Evolutionary conservation across 2,329 filamentous ascomycete species (phyloP).

Genomic region (Pseudovirgaria hyperparasitica): DNA sequence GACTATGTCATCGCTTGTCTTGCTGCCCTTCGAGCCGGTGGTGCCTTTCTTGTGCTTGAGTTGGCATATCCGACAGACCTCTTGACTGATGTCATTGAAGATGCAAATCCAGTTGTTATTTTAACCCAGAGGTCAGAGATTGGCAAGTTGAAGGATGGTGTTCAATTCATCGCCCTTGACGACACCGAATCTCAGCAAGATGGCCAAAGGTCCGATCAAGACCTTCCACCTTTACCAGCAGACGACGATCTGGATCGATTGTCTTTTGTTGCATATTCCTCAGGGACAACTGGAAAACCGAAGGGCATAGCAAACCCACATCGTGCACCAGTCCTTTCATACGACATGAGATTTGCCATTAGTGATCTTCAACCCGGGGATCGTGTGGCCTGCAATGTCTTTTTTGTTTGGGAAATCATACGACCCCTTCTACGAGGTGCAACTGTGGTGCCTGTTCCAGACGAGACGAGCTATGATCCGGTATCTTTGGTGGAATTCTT

Average conservation of each 20-base stretch:
- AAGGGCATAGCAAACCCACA: constrained; percentile 75
- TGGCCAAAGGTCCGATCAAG: constrained; percentile 27
- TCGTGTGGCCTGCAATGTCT: constrained; percentile 76
- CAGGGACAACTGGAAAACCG: constrained; percentile 65
- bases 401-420: constrained; percentile 77
- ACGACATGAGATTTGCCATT: constrained; percentile 57
- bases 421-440: constrained; percentile 64
- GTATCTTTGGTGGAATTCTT: constrained; percentile 60
- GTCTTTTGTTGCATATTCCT: constrained; percentile 71
- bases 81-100: constrained; percentile 63
- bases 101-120: constrained; percentile 58
- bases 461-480: constrained; percentile 67
- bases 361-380: constrained; percentile 60
- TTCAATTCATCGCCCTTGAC: constrained; percentile 55
- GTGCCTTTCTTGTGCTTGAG: constrained; percentile 70
- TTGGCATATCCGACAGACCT: constrained; percentile 64
- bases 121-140: constrained; percentile 55
- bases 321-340: constrained; percentile 59
- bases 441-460: constrained; percentile 62
- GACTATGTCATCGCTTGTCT: constrained; percentile 70
- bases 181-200: constrained; percentile 17
- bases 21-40: constrained; percentile 64
- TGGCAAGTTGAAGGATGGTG: constrained; percentile 49
- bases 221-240: constrained; percentile 39
- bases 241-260: constrained; percentile 60